Base-by-base conservation (phyloP, 768 basidiomycete genomes). In the Phylloporus sp. region DNA sequence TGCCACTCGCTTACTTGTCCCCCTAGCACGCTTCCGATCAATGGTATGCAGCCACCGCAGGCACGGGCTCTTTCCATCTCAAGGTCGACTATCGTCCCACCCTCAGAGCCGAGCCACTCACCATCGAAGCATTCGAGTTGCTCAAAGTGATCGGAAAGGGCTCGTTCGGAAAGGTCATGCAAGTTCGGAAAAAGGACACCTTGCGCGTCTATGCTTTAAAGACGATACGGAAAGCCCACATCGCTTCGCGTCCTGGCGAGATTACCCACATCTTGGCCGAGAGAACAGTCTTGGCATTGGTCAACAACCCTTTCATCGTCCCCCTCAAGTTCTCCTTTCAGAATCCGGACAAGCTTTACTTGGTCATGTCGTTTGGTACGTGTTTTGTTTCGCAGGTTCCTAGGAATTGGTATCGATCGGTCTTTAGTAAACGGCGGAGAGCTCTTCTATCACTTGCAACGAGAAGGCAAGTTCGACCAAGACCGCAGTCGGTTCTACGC, bases 311-410 rank as follows among this genome's bases (percentile, higher is more conserved):
- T 0, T 99, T 99, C 73, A 97, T 99, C 67, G 96, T 97, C 0
- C 96, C 95, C 17, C 82, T 99, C 67, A 98, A 99, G 64, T 97
- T 99, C 69, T 95, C 92, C 5, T 99, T 98, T 79, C 95, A 99
- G 71, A 93, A 86, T 50, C 89, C 89, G 2, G 95, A 98, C 65
- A 99, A 99, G 66, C 74, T 99, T 6, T 99, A 99, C 65, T 73
- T 99, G 45, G 91, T 97, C 29, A 89, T 99, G 84, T 94, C 94
- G 20, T 98, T 97, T 59, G 86, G 88, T 86, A 40, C 47, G 83
- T 69, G 8, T 36, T 13, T 17, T 14, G 1, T 22, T 18, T n/a
- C n/a, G 2, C 22, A 15, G 14, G 3, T 9, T 17, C 32, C 18
- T 9, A 15, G 54, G n/a, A 38, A 42, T 38, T 10, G 10, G 34